Evolutionary conservation across 2,329 filamentous ascomycete genomes (phyloP).

Genomic region (Scedosporium boydii): DNA sequence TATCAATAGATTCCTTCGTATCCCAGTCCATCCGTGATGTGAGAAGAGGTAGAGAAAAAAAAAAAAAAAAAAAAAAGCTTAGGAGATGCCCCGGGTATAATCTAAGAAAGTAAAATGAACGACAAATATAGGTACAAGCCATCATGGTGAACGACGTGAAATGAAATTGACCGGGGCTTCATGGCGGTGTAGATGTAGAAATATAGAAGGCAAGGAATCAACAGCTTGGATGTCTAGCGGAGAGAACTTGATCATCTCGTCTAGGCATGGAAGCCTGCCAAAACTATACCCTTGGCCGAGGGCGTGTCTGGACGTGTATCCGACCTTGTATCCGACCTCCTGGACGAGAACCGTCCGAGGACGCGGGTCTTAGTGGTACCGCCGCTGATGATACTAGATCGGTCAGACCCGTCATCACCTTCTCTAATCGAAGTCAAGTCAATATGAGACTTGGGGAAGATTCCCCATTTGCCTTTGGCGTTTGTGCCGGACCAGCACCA

Average conservation of each 20-base stretch:
- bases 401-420: not conserved
- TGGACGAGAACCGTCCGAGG: conserved; percentile 6
- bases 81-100: not conserved
- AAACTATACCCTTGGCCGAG: not conserved
- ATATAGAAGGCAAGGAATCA: too few relatives aligned
- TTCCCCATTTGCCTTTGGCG: conserved; percentile 40
- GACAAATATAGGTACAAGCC: not conserved
- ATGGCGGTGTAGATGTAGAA: not conserved
- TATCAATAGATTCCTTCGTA: not conserved
- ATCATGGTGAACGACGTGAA: not conserved
- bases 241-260: not conserved
- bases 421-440: conserved; percentile 35
- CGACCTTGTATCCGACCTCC: conserved; percentile 6
- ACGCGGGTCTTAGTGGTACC: not conserved
- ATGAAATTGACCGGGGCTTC: not conserved
- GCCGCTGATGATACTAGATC: not conserved
- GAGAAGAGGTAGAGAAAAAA: not conserved
- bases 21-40: not conserved
- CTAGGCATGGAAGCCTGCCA: not conserved
- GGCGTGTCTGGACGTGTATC: not conserved
- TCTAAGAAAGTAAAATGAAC: not conserved
- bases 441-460: conserved; percentile 42
- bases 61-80: not conserved
- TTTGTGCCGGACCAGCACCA: conserved; percentile 50
- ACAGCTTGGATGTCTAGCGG: too few relatives aligned